A percentile compares a stretch with the other conserved stretches of the same genome.
Evolutionary conservation across 306 rosid genomes (phyloP).

Genomic region (Acacia acuminata): DNA sequence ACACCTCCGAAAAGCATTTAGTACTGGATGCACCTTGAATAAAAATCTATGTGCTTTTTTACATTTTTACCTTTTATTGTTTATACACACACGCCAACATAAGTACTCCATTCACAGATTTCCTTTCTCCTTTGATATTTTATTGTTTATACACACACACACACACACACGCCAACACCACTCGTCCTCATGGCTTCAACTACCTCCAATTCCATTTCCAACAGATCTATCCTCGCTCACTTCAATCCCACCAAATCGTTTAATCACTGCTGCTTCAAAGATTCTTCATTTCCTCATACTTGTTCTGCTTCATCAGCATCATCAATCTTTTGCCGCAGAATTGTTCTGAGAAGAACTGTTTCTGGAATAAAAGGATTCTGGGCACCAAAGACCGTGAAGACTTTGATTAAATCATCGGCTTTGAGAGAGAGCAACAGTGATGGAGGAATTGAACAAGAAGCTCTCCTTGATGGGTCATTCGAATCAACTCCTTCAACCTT

Average conservation of each 20-base stretch:
- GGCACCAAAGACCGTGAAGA: slow-evolving; percentile 41
- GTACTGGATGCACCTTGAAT: too few species aligned
- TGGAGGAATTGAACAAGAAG: slow-evolving; percentile 55
- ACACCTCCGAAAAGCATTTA: too few species aligned
- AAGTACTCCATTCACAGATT: too few species aligned
- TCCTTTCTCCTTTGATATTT: too few species aligned
- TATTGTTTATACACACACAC: too few species aligned
- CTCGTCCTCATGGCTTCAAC: slow-evolving; percentile 26
- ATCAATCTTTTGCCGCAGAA: slow-evolving; percentile 26
- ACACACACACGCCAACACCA: too few species aligned
- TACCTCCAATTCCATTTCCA: not conserved
- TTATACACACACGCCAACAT: too few species aligned
- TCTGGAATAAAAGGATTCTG: slow-evolving; percentile 14
- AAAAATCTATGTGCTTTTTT: too few species aligned
- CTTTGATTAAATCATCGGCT: slow-evolving; percentile 35
- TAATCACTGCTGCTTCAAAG: slow-evolving; percentile 30
- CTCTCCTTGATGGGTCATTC: slow-evolving; percentile 44
- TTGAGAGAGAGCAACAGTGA: slow-evolving; percentile 35
- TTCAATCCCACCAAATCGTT: not conserved
- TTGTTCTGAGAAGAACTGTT: slow-evolving; percentile 27
- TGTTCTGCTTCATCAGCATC: slow-evolving; percentile 43
- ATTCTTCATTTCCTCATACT: slow-evolving; percentile 5
- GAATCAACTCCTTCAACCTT: slow-evolving; percentile 22
- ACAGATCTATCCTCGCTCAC: slow-evolving; percentile 13
- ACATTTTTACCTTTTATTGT: too few species aligned